Evolutionary conservation across 371 early-diverging fungal species (phyloP), one percentile per base, ranked within the genome.

Genomic region (Nematocida ironsii): DNA sequence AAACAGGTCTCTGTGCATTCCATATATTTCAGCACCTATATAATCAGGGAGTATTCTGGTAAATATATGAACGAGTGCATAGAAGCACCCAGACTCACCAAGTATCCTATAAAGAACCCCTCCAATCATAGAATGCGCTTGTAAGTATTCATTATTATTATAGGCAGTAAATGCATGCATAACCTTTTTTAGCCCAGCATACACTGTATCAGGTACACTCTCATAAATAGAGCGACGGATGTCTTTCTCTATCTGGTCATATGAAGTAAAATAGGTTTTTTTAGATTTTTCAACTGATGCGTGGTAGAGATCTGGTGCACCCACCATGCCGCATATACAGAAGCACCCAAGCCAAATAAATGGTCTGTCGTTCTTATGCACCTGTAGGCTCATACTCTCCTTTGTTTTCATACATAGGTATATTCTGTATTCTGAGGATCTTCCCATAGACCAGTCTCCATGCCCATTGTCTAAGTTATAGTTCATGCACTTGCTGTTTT

Each of bases 221-320:
- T 48, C 62, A 33, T 68, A 70, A 7, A 25, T 20, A 9, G 71
- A 18, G 11, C 80, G 45, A 23, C 5, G 9, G 20, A 71, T 42
- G 60, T 78, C 80, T 58, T 69, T 78, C 4, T 78, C 80, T 71
- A 71, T 70, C 62, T 78, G 80, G 2, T 69, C 70, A 20, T 23
- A 55, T 33, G 61, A 33, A 5, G 11, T n/a, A 25, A 11, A 27
- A 2, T 7, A 33, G 5, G 23, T 18, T 47, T 7, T 58, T 13
- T 56, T 48, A 0, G 39, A 25, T 40, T 61, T 66, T 39, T 44
- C 52, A n/a, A 69, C n/a, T 11, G 56, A 60, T 5, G 5, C 1
- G 9, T n/a, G 18, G 52, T 71, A 78, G 18, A 58, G 39, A n/a
- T 50, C 48, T n/a, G 68, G 57, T 11, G 9, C 7, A 4, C 4